Base-by-base conservation (phyloP, 2,329 filamentous ascomycete genomes). In the Penicillium psychrosexuale region DNA sequence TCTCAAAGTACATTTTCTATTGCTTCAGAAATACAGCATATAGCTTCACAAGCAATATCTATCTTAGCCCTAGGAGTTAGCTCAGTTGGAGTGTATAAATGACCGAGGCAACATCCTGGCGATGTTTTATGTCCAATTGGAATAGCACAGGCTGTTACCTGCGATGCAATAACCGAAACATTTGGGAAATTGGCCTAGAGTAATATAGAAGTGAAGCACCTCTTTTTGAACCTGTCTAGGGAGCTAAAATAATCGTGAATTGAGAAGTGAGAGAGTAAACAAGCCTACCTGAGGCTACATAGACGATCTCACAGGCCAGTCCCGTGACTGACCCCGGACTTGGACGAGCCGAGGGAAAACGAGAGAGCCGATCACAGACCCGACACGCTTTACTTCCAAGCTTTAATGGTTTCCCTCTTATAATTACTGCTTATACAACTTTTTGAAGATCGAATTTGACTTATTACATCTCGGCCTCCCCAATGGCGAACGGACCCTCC, bases 261-360 rank as follows among this genome's bases (percentile, higher is more conserved):
- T 24, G 22, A 24, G 22, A 24, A 24, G 22, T 24, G 22, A 24
- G 22, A 24, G 22, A 24, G 22, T 24, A 24, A 24, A 24, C 22
- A 24, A 24, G 22, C 22, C 19, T 19, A 19, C 19, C 19, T 19
- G 19, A 19, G 19, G 19, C 22, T 24, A 24, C 22, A 24, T 24
- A 24, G 22, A 24, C 5, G 22, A 49, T 36, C 51, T 54, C 51
- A 51, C 52, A 56, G 46, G 46, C 39, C 47, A 54, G 59, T 69
- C 69, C 66, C 68, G 68, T 71, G 69, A 71, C 66, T 56, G 56
- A 67, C 66, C 66, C 67, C 67, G 63, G 67, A 69, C 64, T 66
- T 59, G 61, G 51, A 60, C 48, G 67, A 69, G 66, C 69, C 69
- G 69, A 71, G 69, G 69, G 65, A 69, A 68, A 69, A 66, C 56